phyloP scores from a whole-genome alignment of 345 rosid species.

The Salix koriyanagi region DNA sequence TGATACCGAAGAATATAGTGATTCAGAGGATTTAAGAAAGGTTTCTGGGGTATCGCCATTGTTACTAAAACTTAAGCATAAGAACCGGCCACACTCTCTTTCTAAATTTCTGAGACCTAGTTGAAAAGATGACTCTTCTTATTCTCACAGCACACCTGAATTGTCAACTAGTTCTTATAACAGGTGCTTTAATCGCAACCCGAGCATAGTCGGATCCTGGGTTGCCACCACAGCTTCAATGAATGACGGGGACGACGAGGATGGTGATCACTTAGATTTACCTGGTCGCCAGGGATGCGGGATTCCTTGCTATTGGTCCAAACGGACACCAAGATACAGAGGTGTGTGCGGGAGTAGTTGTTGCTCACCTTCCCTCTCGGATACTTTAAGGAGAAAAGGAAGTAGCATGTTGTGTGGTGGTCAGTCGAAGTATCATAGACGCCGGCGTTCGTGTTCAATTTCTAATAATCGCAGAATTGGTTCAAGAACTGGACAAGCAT shows the following conservation, averaged over 20 bases:
- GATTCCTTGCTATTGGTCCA: slow-evolving; percentile 92
- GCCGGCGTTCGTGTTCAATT: slow-evolving; percentile 42
- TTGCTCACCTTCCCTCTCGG: slow-evolving; percentile 88
- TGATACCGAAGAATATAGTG: slow-evolving; percentile 57
- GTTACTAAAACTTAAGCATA: slow-evolving; percentile 55
- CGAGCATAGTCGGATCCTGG: slow-evolving; percentile 81
- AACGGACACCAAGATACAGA: slow-evolving; percentile 69
- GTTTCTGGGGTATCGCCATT: slow-evolving; percentile 58
- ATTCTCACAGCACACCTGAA: slow-evolving; percentile 80
- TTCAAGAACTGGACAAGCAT: slow-evolving; percentile 60
- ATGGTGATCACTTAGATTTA: slow-evolving; percentile 72
- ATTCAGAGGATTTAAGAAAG: slow-evolving; percentile 56
- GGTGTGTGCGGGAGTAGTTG: slow-evolving; percentile 71
- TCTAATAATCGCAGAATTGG: slow-evolving; percentile 48
- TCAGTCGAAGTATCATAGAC: slow-evolving; percentile 53
- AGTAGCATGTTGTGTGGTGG: slow-evolving; percentile 76
- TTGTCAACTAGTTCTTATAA: slow-evolving; percentile 78
- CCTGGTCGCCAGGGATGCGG: slow-evolving; percentile 91
- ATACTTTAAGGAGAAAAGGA: slow-evolving; percentile 80
- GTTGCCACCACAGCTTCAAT: slow-evolving; percentile 81
- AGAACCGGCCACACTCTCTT: slow-evolving; percentile 59
- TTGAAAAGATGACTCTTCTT: slow-evolving; percentile 69
- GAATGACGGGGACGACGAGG: slow-evolving; percentile 68
- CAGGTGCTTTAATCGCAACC: slow-evolving; percentile 49
- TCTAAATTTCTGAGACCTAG: slow-evolving; percentile 47